Percentiles rank a stretch among this genome's conserved stretches.
Conservation (phyloP, 345 rosid species). For the Rhodomyrtus tomentosa region DNA sequence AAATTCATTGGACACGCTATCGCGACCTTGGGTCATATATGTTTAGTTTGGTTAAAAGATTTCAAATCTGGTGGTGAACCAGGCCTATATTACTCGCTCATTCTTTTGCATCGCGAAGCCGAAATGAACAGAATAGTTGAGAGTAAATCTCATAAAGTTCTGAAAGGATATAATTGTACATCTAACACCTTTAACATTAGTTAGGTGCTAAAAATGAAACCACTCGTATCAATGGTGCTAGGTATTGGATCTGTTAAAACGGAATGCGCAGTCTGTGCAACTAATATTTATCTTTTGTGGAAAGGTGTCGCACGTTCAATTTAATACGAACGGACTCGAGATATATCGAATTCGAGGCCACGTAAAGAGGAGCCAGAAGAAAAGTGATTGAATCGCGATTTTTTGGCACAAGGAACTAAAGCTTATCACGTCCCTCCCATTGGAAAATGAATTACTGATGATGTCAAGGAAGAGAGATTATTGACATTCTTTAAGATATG, state of each 20-base stretch:
- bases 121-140: not conserved
- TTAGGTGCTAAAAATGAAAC: too few relatives aligned
- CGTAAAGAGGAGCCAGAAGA: not conserved
- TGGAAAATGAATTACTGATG: too few relatives aligned
- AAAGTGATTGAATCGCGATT: too few relatives aligned
- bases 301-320: not conserved
- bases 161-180: not conserved
- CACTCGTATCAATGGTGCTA: too few relatives aligned
- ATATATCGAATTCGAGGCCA: not conserved
- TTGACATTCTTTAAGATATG: not conserved
- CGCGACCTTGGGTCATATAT: not conserved
- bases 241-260: not conserved
- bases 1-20: not conserved
- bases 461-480: too few relatives aligned
- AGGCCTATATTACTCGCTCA: not conserved
- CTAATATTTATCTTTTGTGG: not conserved
- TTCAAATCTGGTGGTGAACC: not conserved
- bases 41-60: not conserved
- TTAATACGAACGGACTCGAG: not conserved
- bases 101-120: not conserved
- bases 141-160: not conserved
- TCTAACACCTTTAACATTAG: too few relatives aligned
- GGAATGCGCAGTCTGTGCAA: not conserved
- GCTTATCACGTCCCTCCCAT: too few relatives aligned
- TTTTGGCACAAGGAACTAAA: too few relatives aligned